Percentiles rank a stretch among this genome's conserved stretches.
These are phyloP conservation scores for Huntiella decipiens DNA, from an alignment of 2,329 filamentous ascomycete genomes.

Conservation along the genomic window DNA sequence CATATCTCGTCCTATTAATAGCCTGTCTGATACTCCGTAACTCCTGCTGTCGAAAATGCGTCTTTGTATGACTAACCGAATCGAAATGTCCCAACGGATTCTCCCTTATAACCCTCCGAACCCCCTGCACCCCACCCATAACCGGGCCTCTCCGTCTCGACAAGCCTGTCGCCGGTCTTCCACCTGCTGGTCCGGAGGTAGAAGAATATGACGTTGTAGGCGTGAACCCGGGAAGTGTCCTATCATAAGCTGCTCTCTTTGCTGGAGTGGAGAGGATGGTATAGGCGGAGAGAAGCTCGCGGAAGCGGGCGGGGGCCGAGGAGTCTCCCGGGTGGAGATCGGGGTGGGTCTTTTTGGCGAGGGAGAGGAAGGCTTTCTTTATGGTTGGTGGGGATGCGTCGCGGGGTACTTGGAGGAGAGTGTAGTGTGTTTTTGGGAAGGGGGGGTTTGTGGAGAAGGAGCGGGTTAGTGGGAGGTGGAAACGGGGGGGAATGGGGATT, in stretches of 20 bases:
- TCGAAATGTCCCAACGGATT: constrained; percentile 58
- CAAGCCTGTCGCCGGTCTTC: constrained; percentile 62
- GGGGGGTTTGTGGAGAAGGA: constrained; percentile 12
- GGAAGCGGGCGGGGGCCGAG: constrained; percentile 53
- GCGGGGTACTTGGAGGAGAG: constrained; percentile 52
- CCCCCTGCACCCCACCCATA: constrained; percentile 40
- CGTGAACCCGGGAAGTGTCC: constrained; percentile 30
- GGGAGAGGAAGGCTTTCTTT: constrained; percentile 82
- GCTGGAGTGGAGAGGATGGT: constrained; percentile 50
- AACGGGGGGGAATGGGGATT: neutral
- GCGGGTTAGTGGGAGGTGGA: constrained; percentile 9
- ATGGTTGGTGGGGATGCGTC: constrained; percentile 58
- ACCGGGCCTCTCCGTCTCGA: constrained; percentile 59
- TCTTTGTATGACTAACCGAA: constrained; percentile 48
- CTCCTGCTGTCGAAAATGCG: constrained; percentile 46
- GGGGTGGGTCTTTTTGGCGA: constrained; percentile 84
- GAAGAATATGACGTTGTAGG: constrained; percentile 13
- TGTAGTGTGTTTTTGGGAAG: constrained; percentile 48
- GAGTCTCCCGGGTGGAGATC: constrained; percentile 72
- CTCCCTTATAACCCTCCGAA: constrained; percentile 15
- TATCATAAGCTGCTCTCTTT: constrained; percentile 69
- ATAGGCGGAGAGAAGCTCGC: constrained; percentile 72
- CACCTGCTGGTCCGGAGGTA: constrained; percentile 39
- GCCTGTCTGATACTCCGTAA: constrained; percentile 16
- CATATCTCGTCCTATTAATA: constrained; percentile 1